phyloP scores from a whole-genome alignment of 345 rosid genomes.

The Eucalyptus caleyi region DNA sequence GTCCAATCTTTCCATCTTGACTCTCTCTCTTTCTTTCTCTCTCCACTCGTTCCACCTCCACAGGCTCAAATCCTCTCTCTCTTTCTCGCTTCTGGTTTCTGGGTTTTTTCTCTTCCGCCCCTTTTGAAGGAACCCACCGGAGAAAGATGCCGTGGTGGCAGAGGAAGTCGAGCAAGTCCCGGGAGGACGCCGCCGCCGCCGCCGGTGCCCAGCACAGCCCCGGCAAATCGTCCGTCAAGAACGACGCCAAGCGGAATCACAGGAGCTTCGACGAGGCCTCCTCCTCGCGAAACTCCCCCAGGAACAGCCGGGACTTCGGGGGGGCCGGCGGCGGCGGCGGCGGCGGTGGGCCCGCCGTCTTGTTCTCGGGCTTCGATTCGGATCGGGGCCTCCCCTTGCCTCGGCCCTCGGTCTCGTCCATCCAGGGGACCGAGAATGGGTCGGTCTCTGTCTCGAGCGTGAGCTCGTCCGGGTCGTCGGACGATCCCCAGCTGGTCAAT shows the following conservation, averaged over 20 bases:
- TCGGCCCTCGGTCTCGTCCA: slow-evolving; percentile 28
- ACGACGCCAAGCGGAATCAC: slow-evolving; percentile 11
- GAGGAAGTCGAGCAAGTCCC: slow-evolving; percentile 43
- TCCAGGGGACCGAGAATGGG: slow-evolving; percentile 36
- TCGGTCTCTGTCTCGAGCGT: slow-evolving; percentile 65
- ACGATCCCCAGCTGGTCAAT: slow-evolving; percentile 34
- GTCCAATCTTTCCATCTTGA: not conserved
- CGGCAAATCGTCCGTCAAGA: slow-evolving; percentile 4
- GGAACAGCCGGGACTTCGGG: slow-evolving; percentile 24
- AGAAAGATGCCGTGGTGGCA: slow-evolving; percentile 77
- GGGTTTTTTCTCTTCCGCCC: not conserved
- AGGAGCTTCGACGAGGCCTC: slow-evolving; percentile 18
- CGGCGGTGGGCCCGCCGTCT: slow-evolving; percentile 18
- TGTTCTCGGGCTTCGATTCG: slow-evolving; percentile 64
- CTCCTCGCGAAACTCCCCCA: slow-evolving; percentile 30
- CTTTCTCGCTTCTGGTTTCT: not conserved
- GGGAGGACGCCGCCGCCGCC: slow-evolving; percentile 18
- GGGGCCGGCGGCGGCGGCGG: not conserved
- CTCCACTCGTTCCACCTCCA: not conserved
- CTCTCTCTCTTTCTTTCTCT: not conserved
- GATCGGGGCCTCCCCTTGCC: slow-evolving; percentile 73
- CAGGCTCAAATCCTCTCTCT: not conserved
- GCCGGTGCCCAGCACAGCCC: not conserved
- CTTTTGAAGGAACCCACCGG: not conserved
- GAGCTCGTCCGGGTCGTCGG: slow-evolving; percentile 82